These are phyloP conservation scores for Erigeron canadensis DNA, from an alignment of 129 eudicot genomes.

Conservation along the genomic window DNA sequence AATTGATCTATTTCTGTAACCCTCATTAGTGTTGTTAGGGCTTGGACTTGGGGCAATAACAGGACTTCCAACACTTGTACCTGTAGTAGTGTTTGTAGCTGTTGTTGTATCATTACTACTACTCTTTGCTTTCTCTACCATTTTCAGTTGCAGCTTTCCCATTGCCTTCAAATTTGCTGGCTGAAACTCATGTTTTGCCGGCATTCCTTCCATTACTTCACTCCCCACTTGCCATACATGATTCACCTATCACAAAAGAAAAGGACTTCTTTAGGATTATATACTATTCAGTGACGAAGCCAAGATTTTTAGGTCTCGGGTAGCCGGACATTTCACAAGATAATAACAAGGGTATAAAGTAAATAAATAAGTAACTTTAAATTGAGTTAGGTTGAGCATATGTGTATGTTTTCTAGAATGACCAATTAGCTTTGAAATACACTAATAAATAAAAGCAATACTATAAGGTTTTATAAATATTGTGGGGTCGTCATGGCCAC, in stretches of 20 bases:
- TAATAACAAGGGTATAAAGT: too few species aligned
- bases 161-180: conserved; percentile 46
- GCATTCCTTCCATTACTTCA: conserved; percentile 41
- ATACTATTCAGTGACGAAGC: too few species aligned
- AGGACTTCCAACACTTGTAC: conserved; percentile 11
- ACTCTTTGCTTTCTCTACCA: conserved; percentile 16
- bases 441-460: too few species aligned
- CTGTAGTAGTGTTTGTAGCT: neutral
- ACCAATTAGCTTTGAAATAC: too few species aligned
- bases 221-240: conserved; percentile 78
- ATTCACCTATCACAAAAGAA: conserved; percentile 27
- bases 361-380: too few species aligned
- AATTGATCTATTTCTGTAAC: neutral
- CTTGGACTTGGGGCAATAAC: conserved; percentile 17
- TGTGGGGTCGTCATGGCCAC: too few species aligned
- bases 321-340: too few species aligned
- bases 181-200: conserved; percentile 47
- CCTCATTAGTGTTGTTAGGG: conserved; percentile 16
- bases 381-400: too few species aligned
- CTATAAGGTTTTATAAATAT: too few species aligned
- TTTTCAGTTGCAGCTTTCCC: conserved; percentile 32
- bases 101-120: neutral
- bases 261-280: neutral
- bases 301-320: too few species aligned
- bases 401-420: too few species aligned